Evolutionary conservation across 2,329 filamentous ascomycete species (phyloP).

Genomic region (Penicillium carneum): DNA sequence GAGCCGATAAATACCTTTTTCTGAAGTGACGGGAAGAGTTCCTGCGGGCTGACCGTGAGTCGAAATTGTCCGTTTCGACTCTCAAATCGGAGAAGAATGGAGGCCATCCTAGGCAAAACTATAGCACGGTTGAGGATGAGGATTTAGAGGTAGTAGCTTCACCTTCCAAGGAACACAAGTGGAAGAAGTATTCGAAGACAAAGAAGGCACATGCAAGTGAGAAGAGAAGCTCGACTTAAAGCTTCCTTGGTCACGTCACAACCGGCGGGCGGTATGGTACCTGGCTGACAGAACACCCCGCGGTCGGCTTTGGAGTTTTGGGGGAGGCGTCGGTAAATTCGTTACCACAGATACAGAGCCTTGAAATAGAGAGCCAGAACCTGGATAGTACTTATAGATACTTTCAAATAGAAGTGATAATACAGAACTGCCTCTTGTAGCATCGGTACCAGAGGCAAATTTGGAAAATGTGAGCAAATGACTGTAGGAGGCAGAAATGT

Average conservation of each 20-base stretch:
- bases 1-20: conserved; percentile 47
- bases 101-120: conserved; percentile 42
- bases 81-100: conserved; percentile 84
- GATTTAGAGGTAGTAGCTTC: not conserved
- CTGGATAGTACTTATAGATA: not conserved
- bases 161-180: not conserved
- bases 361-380: not conserved
- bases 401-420: not conserved
- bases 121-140: not conserved
- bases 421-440: not conserved
- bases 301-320: not conserved
- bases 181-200: not conserved
- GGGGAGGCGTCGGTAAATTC: not conserved
- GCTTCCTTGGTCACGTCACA: conserved; percentile 37
- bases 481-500: not conserved
- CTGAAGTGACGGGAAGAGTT: conserved; percentile 70
- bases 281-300: conserved; percentile 2
- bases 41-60: conserved; percentile 75
- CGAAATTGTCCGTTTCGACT: conserved; percentile 93
- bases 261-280: conserved; percentile 29
- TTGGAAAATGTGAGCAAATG: not conserved
- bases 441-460: not conserved
- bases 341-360: conserved; percentile 5
- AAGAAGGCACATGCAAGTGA: conserved; percentile 5
- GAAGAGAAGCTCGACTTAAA: conserved; percentile 21